Percentiles rank a stretch among this genome's conserved stretches.
Evolutionary conservation across 139 green algal genomes (phyloP).

Genomic region (Eudorina sp.): DNA sequence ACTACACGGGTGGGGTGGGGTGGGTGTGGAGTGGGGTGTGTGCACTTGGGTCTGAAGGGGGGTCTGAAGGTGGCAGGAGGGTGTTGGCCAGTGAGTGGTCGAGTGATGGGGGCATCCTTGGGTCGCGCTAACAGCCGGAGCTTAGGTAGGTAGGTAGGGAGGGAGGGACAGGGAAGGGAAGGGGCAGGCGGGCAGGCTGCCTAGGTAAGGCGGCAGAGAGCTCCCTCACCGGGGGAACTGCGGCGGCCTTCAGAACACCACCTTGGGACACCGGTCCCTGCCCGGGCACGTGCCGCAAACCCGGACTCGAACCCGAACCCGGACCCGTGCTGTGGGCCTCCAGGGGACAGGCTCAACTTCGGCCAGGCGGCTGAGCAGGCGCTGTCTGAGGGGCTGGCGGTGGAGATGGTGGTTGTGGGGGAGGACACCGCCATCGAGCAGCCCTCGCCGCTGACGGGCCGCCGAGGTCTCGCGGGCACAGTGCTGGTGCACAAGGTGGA

Average conservation of each 20-base stretch:
- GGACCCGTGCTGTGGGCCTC: background rate
- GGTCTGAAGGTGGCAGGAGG: background rate
- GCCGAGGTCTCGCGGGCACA: slow-evolving; percentile 89
- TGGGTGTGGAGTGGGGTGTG: too few relatives aligned
- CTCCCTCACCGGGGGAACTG: too few relatives aligned
- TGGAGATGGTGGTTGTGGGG: slow-evolving; percentile 81
- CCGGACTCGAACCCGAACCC: too few relatives aligned
- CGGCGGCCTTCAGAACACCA: too few relatives aligned
- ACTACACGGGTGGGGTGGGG: slow-evolving; percentile 85
- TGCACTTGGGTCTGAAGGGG: background rate
- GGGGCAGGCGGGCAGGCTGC: too few relatives aligned
- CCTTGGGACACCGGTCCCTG: too few relatives aligned
- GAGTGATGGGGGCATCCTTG: too few relatives aligned
- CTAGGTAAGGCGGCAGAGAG: too few relatives aligned
- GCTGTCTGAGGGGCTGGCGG: slow-evolving; percentile 75
- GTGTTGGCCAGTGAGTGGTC: background rate
- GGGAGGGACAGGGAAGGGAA: too few relatives aligned
- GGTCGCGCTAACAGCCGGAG: too few relatives aligned
- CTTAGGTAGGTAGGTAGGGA: too few relatives aligned
- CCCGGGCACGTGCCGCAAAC: too few relatives aligned
- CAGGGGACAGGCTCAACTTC: slow-evolving; percentile 94
- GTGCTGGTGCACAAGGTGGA: slow-evolving; percentile 90
- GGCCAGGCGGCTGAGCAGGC: slow-evolving; percentile 90
- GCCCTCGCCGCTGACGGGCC: slow-evolving; percentile 68
- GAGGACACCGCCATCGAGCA: slow-evolving; percentile 87